Base-by-base conservation (phyloP, 805 yeast species). In the Lipomyces yamadae region DNA sequence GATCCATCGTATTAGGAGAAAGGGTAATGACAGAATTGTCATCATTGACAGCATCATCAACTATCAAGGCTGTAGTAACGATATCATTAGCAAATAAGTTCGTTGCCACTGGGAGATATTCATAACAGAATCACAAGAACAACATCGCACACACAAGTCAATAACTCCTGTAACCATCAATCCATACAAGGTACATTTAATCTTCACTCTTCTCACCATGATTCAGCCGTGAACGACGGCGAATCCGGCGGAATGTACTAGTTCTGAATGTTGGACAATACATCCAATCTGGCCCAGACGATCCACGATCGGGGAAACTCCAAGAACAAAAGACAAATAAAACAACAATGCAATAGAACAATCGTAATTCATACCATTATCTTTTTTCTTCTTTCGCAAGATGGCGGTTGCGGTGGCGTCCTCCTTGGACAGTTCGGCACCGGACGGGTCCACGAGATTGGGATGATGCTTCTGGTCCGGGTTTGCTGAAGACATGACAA, bases 11-110 rank as follows among this genome's bases (percentile, higher is more conserved):
- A 78, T 89, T 89, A 18, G 97, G 90, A 45, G 96, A 89, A 89
- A 95, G 91, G 61, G 98, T 90, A 78, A 95, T 91, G 71, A 94
- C 96, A 35, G 98, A 92, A 81, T 95, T 95, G 79, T 95, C 99
- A 79, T 95, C 99, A 75, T 91, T 92, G 75, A 89, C 87, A 71
- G 99, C 98, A 80, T 95, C 99, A 77, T 95, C 99, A 61, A 95
- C 98, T 71, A 95, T 81, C 74, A 95, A 83, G 62, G 97, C 82
- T 76, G 66, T 56, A 58, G 45, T 15, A 15, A 15, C 8, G 48
- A 42, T 15, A 24, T 7, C 13, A 24, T 42, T 42, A 42, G 48
- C 48, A n/a, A 42, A 15, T n/a, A 11, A 15, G 18, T 42, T n/a
- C 18, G 5, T 15, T 15, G 29, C 48, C 48, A 42, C 8, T 1